Evolutionary conservation across 2,329 filamentous ascomycete genomes (phyloP), one percentile per base, ranked within the genome.

Genomic region (Septoria petroselini): DNA sequence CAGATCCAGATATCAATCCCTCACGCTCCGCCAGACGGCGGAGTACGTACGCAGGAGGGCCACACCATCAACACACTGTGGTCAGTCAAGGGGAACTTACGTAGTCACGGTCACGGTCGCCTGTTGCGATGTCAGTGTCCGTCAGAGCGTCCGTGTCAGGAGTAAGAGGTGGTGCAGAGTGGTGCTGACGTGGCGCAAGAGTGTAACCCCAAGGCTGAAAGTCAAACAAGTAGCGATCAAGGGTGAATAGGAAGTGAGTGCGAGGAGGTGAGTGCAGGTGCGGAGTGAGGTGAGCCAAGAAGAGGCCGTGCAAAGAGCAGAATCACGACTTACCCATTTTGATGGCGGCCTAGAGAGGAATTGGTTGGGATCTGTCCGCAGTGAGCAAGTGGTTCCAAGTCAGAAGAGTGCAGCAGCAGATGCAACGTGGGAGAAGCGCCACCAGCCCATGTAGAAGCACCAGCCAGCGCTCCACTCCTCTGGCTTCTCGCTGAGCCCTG

Each of bases 31-130:
- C 30, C 40, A 21, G 12, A 15, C 9, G 41, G 43, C 44, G 29
- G 31, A 42, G 40, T 21, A 51, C 40, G 47, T 50, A 49, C 40
- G 47, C 53, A 49, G 46, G 48, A 56, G 53, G 45, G 50, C 50
- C 48, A 49, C 25, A 18, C n/a, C 30, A 25, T 46, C 42, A 46
- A 30, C 27, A 21, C 5, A 11, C 17, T 6, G 21, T 6, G 25
- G 21, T 27, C 14, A 15, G 31, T 18, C 2, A 18, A 40, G 48
- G 25, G 48, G 34, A 23, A 57, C 54, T 29, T 57, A 57, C 54
- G 48, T 50, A 52, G 42, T 57, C 49, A 37, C 52, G 54, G 27
- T 53, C 50, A 34, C 50, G 50, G 49, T 52, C 49, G 39, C 49
- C 49, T 52, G 29, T 29, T 11, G 1, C 15, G 37, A 33, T 33